Evolutionary conservation across 768 basidiomycete species (phyloP).

Genomic region (Suillus subluteus): DNA sequence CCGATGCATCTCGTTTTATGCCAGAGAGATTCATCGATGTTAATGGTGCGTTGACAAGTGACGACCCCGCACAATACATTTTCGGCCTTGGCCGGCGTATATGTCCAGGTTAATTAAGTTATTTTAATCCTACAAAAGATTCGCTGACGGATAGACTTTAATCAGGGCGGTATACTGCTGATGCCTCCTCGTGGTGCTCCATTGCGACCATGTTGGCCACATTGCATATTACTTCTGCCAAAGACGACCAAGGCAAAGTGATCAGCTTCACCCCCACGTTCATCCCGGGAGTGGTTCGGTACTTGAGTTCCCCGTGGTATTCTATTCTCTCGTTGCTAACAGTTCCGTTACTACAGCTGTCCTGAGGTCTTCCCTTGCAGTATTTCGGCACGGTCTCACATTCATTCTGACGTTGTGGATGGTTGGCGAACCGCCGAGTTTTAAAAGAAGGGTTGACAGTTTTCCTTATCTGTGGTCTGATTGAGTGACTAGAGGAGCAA

Average conservation of each 20-base stretch:
- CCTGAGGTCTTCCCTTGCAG: constrained; percentile 2
- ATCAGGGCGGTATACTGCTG: constrained; percentile 26
- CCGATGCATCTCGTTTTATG: constrained; percentile 14
- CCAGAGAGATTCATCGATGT: constrained; percentile 20
- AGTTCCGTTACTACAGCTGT: background rate
- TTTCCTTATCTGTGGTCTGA: background rate
- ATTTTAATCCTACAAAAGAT: background rate
- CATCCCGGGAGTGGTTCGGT: background rate
- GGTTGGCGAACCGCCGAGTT: background rate
- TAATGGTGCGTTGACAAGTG: constrained; percentile 14
- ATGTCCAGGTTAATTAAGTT: constrained; percentile 5
- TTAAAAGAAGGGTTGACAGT: background rate
- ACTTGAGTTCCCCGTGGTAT: background rate
- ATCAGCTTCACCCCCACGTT: constrained; percentile 9
- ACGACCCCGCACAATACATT: constrained; percentile 13
- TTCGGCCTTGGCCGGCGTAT: constrained; percentile 16
- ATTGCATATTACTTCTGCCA: constrained; percentile 1
- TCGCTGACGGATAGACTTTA: background rate
- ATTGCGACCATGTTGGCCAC: constrained; percentile 22
- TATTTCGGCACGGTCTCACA: background rate
- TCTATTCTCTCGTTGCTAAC: background rate
- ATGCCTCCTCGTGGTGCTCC: constrained; percentile 24
- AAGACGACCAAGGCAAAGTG: constrained; percentile 11
- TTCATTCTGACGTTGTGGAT: background rate
- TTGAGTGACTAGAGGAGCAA: background rate